These are phyloP conservation scores for Hypoxylon sp. DNA, from an alignment of 2,329 filamentous ascomycete genomes.

Conservation along the genomic window DNA sequence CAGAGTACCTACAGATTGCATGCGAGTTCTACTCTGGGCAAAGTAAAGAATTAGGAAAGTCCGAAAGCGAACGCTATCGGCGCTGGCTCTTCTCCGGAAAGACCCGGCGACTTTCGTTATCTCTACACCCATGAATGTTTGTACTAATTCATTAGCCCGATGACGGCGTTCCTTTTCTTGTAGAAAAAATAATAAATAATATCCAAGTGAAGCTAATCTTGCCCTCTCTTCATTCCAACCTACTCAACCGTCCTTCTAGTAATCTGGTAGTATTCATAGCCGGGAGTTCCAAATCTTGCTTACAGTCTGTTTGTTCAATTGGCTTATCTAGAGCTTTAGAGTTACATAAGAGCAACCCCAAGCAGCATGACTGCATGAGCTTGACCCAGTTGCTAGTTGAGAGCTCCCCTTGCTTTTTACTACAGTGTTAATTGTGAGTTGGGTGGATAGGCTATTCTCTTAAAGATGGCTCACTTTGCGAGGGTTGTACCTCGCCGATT, in stretches of 20 bases:
- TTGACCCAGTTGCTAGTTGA: slow-evolving; percentile 13
- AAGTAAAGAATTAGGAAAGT: slow-evolving; percentile 29
- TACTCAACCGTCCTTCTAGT: not conserved
- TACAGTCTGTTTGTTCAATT: slow-evolving; percentile 12
- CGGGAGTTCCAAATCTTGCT: slow-evolving; percentile 1
- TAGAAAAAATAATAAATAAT: slow-evolving; percentile 14
- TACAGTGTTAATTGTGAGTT: slow-evolving; percentile 12
- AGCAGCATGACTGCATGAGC: slow-evolving; percentile 39
- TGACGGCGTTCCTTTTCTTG: slow-evolving; percentile 34
- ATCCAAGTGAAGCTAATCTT: slow-evolving; percentile 13
- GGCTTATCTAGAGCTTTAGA: slow-evolving; percentile 12
- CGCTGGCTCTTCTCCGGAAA: slow-evolving; percentile 32
- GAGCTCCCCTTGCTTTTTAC: slow-evolving; percentile 5
- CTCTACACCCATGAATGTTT: slow-evolving; percentile 21
- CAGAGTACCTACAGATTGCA: slow-evolving; percentile 1
- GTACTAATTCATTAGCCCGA: slow-evolving; percentile 36
- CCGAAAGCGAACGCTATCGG: slow-evolving; percentile 41
- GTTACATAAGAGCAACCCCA: slow-evolving; percentile 6
- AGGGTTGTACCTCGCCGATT: slow-evolving; percentile 48
- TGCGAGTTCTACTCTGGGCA: not conserved
- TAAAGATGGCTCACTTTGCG: slow-evolving; percentile 48
- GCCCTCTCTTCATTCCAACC: not conserved
- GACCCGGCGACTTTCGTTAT: slow-evolving; percentile 40
- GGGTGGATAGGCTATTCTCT: slow-evolving; percentile 4
- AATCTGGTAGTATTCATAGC: not conserved